Conservation (phyloP, 2,329 filamentous ascomycete genomes). For the Phyllosticta capitalensis region DNA sequence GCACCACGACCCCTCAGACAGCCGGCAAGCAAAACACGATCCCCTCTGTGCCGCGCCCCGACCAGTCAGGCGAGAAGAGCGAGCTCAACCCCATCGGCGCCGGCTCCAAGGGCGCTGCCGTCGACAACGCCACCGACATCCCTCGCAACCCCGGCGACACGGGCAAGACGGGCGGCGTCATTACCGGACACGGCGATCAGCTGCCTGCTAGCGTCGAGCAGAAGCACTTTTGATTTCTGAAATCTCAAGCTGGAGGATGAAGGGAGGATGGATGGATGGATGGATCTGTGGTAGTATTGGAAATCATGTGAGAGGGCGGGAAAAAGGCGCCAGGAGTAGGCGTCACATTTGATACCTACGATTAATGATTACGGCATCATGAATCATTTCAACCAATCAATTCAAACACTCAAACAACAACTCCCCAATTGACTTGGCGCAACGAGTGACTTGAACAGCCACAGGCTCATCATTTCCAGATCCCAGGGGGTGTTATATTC, state of each 20-base stretch:
- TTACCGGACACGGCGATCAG: slow-evolving; percentile 26
- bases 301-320: too few species aligned
- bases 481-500: not conserved
- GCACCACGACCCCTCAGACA: slow-evolving; percentile 35
- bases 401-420: not conserved
- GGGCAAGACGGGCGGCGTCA: slow-evolving; percentile 25
- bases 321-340: too few species aligned
- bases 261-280: too few species aligned
- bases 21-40: slow-evolving; percentile 38
- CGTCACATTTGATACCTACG: not conserved
- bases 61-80: slow-evolving; percentile 26
- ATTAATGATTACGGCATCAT: not conserved
- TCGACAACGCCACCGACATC: slow-evolving; percentile 41
- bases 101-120: slow-evolving; percentile 29
- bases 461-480: not conserved
- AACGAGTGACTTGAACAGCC: not conserved
- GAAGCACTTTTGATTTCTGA: slow-evolving; percentile 17
- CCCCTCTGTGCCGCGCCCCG: slow-evolving; percentile 39
- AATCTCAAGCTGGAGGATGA: too few species aligned
- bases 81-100: slow-evolving; percentile 29
- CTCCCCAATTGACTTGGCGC: not conserved
- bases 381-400: not conserved
- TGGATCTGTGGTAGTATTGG: too few species aligned
- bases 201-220: slow-evolving; percentile 22
- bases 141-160: slow-evolving; percentile 26